Evolutionary conservation across 2,329 filamentous ascomycete genomes (phyloP).

Genomic region (Cordyceps cateniannulata): DNA sequence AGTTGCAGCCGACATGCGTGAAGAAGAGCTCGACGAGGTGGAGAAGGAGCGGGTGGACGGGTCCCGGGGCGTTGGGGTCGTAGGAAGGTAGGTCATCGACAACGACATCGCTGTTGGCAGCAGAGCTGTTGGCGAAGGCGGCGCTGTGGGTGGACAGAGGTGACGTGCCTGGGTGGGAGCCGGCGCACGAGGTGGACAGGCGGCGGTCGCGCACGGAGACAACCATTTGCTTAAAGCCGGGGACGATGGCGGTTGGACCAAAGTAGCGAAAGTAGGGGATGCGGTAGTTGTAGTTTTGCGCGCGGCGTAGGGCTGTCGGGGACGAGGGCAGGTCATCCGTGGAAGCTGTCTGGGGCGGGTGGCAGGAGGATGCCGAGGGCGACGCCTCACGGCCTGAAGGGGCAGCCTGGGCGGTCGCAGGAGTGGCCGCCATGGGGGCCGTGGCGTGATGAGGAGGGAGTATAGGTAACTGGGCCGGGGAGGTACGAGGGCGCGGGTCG

Average conservation of each 20-base stretch:
- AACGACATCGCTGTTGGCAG: conserved; percentile 36
- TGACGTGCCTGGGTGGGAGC: conserved; percentile 50
- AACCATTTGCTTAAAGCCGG: conserved; percentile 90
- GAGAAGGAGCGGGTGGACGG: conserved; percentile 68
- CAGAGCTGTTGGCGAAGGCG: conserved; percentile 32
- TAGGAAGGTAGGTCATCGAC: conserved; percentile 63
- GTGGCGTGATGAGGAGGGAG: neutral
- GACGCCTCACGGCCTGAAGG: neutral
- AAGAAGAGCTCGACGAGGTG: conserved; percentile 79
- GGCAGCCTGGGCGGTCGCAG: neutral
- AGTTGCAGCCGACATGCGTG: conserved; percentile 74
- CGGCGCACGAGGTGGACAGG: conserved; percentile 43
- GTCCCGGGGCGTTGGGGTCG: conserved; percentile 62
- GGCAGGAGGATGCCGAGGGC: conserved; percentile 1
- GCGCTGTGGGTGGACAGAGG: conserved; percentile 36
- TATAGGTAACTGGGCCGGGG: neutral
- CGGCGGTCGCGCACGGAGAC: conserved; percentile 64
- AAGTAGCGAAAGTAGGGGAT: conserved; percentile 91
- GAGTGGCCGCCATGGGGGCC: neutral
- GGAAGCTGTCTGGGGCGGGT: conserved; percentile 11
- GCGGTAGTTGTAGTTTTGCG: conserved; percentile 46
- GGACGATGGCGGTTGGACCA: conserved; percentile 83
- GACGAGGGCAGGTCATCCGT: conserved; percentile 29
- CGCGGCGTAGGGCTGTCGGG: conserved; percentile 37
- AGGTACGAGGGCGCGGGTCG: neutral